Percentiles rank a stretch among this genome's conserved stretches.
phyloP scores from a whole-genome alignment of 192 early-diverging fungal genomes.

The Dissophora globulifera region DNA sequence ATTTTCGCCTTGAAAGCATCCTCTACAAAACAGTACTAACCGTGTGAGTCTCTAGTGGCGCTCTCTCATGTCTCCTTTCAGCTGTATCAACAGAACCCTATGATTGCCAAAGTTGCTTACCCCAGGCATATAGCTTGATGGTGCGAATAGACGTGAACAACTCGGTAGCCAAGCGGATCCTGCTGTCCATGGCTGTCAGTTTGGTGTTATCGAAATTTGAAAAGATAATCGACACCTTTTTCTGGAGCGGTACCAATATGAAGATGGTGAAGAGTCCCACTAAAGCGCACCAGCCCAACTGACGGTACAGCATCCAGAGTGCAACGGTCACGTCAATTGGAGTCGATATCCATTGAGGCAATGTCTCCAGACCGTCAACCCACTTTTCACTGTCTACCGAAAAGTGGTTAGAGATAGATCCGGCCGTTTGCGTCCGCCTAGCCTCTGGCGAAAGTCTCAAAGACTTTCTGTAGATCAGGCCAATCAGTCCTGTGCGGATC shows the following conservation, averaged over 20 bases:
- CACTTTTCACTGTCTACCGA: conserved; percentile 42
- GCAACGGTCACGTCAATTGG: conserved; percentile 34
- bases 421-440: conserved; percentile 19
- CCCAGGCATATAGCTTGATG: conserved; percentile 53
- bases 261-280: conserved; percentile 25
- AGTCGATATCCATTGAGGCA: conserved; percentile 12
- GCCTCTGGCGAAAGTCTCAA: conserved; percentile 20
- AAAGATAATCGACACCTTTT: neutral
- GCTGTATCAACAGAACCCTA: neutral
- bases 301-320: conserved; percentile 36
- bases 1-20: conserved; percentile 16
- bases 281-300: conserved; percentile 30
- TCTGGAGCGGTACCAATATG: neutral
- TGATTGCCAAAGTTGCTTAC: too few relatives aligned
- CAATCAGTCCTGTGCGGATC: conserved; percentile 55
- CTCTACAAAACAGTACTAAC: too few relatives aligned
- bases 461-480: conserved; percentile 45
- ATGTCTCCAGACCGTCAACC: conserved; percentile 3
- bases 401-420: conserved; percentile 50
- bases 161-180: conserved; percentile 41
- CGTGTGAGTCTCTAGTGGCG: too few relatives aligned
- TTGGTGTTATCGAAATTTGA: neutral
- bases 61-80: too few relatives aligned
- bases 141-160: conserved; percentile 38
- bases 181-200: conserved; percentile 11